phyloP scores from a whole-genome alignment of 768 basidiomycete species.

The Pleurotus eryngii region DNA sequence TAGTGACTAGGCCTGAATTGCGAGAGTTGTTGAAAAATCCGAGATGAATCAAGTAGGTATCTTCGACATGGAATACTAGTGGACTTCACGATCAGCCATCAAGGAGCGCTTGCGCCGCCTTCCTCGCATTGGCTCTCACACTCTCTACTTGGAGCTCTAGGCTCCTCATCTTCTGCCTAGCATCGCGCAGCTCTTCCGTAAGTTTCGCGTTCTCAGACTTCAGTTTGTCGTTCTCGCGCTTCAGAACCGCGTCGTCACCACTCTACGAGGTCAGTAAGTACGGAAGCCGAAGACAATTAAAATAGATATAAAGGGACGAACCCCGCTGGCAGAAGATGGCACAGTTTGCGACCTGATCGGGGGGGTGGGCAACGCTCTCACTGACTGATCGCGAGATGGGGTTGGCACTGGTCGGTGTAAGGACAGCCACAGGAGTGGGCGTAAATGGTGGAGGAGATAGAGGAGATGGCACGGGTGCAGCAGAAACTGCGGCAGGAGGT shows the following conservation, averaged over 20 bases:
- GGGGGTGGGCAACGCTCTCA: neutral
- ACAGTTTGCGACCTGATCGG: neutral
- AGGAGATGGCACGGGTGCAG: slow-evolving; percentile 13
- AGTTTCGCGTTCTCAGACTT: slow-evolving; percentile 61
- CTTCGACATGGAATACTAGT: neutral
- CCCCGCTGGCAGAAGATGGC: neutral
- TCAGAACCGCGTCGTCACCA: neutral
- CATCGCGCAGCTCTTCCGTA: slow-evolving; percentile 67
- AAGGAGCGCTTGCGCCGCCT: slow-evolving; percentile 65
- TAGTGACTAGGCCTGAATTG: neutral
- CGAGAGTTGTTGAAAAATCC: neutral
- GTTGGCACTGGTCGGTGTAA: slow-evolving; percentile 1
- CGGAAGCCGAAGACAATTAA: neutral
- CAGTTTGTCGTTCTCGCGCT: neutral
- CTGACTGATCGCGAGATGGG: neutral
- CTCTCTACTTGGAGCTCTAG: slow-evolving; percentile 81
- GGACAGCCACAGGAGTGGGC: slow-evolving; percentile 12
- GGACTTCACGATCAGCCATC: slow-evolving; percentile 18
- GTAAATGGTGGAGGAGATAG: slow-evolving; percentile 18
- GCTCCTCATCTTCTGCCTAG: slow-evolving; percentile 77
- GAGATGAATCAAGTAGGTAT: neutral
- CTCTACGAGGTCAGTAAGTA: neutral
- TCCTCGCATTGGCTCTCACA: slow-evolving; percentile 70
- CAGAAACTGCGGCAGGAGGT: slow-evolving; percentile 13
- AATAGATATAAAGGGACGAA: neutral